Conservation (phyloP, 495 filamentous ascomycete genomes). For the Pseudoneurospora amorphoporcata region DNA sequence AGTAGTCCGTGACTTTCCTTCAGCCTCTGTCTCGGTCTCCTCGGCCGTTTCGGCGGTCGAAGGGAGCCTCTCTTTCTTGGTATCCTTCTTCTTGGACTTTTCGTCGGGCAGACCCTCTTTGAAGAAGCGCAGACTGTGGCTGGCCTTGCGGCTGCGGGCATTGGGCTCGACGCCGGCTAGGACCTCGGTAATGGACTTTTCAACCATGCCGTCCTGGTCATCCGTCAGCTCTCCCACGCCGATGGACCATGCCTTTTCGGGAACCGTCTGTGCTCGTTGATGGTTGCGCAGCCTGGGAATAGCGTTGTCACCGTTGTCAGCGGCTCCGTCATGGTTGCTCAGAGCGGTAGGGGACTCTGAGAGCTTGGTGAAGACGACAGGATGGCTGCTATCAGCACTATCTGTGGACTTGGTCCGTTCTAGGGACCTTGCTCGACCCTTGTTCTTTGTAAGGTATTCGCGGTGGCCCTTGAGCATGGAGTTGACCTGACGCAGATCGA, state of each 20-base stretch:
- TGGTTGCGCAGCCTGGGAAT: conserved; percentile 36
- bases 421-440: conserved; percentile 26
- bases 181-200: conserved; percentile 76
- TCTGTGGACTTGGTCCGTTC: conserved; percentile 28
- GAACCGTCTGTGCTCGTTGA: conserved; percentile 28
- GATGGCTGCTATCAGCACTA: conserved; percentile 4
- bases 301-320: conserved; percentile 12
- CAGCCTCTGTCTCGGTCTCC: conserved; percentile 3
- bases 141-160: conserved; percentile 83
- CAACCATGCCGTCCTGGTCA: conserved; percentile 47
- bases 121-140: conserved; percentile 85
- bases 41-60: conserved; percentile 13
- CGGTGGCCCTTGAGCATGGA: conserved; percentile 28
- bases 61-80: conserved; percentile 23
- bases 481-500: conserved; percentile 23
- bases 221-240: conserved; percentile 30
- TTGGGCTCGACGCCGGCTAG: conserved; percentile 66
- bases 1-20: neutral
- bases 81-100: conserved; percentile 34
- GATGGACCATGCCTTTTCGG: conserved; percentile 49
- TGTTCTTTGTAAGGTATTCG: conserved; percentile 22
- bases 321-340: conserved; percentile 6
- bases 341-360: conserved; percentile 7
- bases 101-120: conserved; percentile 70
- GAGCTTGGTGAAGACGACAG: conserved; percentile 5